Evolutionary conservation across 192 early-diverging fungal species (phyloP).

Genomic region (Jimgerdemannia lactiflua): DNA sequence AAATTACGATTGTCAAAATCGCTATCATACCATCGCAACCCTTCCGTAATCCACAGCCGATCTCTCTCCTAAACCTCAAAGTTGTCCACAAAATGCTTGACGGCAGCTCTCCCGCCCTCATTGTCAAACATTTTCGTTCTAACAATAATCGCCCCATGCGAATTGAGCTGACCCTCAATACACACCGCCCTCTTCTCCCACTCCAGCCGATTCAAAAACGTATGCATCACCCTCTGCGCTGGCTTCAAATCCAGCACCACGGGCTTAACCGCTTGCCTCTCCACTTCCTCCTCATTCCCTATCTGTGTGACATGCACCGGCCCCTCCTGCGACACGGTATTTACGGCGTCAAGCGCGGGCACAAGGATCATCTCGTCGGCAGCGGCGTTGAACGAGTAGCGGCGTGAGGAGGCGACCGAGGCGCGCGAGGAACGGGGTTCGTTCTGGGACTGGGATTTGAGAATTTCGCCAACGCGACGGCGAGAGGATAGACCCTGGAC

Average conservation of each 20-base stretch:
- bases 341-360: constrained; percentile 10
- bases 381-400: neutral
- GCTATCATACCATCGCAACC: too few species aligned
- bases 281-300: neutral
- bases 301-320: neutral
- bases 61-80: constrained; percentile 2
- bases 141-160: constrained; percentile 51
- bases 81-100: constrained; percentile 50
- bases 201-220: constrained; percentile 33
- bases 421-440: neutral
- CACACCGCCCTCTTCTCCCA: constrained; percentile 46
- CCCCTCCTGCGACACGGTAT: neutral
- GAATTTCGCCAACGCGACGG: constrained; percentile 20
- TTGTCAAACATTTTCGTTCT: constrained; percentile 33
- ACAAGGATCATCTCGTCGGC: constrained; percentile 6
- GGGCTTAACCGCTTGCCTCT: neutral
- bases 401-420: too few species aligned
- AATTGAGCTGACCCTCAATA: constrained; percentile 37
- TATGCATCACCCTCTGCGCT: constrained; percentile 24
- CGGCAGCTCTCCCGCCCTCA: constrained; percentile 32
- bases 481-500: constrained; percentile 38
- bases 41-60: too few species aligned
- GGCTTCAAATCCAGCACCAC: constrained; percentile 24
- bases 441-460: neutral
- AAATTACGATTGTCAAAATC: too few species aligned